A percentile compares a stretch with the other conserved stretches of the same genome.
Evolutionary conservation across 164 flowering plant species (phyloP).

Genomic region (Vitis rotundifolia): DNA sequence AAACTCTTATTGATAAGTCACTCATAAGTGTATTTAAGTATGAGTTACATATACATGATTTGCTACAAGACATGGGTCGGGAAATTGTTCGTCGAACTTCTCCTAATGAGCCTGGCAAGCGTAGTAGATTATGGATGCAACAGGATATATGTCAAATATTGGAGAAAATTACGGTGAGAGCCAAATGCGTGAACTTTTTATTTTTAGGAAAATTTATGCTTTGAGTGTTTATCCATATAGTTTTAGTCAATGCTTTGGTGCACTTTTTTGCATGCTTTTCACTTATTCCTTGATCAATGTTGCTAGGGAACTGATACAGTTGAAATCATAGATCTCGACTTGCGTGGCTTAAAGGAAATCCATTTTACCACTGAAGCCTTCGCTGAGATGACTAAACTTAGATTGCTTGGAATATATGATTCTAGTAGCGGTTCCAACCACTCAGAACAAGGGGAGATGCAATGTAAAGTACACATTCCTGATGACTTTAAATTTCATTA

Average conservation of each 20-base stretch:
- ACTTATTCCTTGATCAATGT: neutral
- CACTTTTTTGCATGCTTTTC: too few species aligned
- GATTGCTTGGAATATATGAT: conserved; percentile 2
- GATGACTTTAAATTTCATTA: neutral
- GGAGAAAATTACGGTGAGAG: neutral
- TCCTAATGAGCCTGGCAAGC: neutral
- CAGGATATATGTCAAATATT: conserved; percentile 2
- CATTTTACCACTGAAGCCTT: neutral
- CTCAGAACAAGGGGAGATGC: too few species aligned
- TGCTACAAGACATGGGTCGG: too few species aligned
- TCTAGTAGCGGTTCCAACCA: too few species aligned
- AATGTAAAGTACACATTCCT: neutral
- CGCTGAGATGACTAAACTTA: neutral
- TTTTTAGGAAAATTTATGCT: too few species aligned
- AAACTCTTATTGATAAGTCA: too few species aligned
- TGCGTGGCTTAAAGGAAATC: neutral
- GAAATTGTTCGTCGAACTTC: neutral
- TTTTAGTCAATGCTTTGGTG: too few species aligned
- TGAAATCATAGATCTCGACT: conserved; percentile 3
- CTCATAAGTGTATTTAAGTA: too few species aligned
- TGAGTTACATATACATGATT: too few species aligned
- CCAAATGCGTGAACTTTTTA: too few species aligned
- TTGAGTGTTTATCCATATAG: too few species aligned
- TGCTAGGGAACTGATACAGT: conserved; percentile 9
- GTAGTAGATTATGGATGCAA: neutral